These are phyloP conservation scores for Phytophthora pistaciae DNA, from an alignment of 352 stramenopile species.

Conservation along the genomic window DNA sequence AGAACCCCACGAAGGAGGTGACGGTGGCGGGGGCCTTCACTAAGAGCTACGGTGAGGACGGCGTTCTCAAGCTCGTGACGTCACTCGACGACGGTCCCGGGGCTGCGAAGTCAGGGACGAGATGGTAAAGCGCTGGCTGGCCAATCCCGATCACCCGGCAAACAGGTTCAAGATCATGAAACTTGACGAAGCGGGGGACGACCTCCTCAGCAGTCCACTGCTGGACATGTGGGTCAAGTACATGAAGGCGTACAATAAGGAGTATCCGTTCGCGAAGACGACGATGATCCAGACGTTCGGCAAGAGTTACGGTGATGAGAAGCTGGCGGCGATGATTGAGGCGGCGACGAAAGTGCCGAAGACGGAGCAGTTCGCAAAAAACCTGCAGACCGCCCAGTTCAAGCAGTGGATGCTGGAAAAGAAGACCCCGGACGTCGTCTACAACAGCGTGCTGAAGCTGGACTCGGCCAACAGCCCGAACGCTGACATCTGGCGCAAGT, in stretches of 20 bases:
- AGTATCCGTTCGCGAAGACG: not conserved
- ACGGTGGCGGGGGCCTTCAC: not conserved
- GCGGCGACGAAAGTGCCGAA: constrained; percentile 1
- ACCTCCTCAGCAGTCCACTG: not conserved
- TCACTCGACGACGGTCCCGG: not conserved
- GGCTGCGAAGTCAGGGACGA: not conserved
- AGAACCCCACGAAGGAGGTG: not conserved
- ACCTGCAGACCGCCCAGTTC: constrained; percentile 22
- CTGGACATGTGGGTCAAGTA: not conserved
- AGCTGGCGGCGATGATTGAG: constrained; percentile 17
- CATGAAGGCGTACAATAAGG: not conserved
- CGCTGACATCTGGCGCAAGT: constrained; percentile 10
- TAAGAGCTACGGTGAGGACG: not conserved
- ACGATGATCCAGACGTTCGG: constrained; percentile 18
- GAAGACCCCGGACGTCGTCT: constrained; percentile 6
- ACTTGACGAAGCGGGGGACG: not conserved
- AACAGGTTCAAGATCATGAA: not conserved
- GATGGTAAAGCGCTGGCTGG: not conserved
- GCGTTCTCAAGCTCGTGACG: not conserved
- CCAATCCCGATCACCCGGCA: not conserved
- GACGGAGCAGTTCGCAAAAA: constrained; percentile 10
- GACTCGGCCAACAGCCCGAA: constrained; percentile 3
- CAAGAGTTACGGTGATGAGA: constrained; percentile 23
- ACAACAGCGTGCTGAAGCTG: constrained; percentile 18
- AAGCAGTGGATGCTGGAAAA: constrained; percentile 14